These are phyloP conservation scores for Skeletonema marinoi DNA, from an alignment of 108 stramenopile genomes.

Conservation along the genomic window DNA sequence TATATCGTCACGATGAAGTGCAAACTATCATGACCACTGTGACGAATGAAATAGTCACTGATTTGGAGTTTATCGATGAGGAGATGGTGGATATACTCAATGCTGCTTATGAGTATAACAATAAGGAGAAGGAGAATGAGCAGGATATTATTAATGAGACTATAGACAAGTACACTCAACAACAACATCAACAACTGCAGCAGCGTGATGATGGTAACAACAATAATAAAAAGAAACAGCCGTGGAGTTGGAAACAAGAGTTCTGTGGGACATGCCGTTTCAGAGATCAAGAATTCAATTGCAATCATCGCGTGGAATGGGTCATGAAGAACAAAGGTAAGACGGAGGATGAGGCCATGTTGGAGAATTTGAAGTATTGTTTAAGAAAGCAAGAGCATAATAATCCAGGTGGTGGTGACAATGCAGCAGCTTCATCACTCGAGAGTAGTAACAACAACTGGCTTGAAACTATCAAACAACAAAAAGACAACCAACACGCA, in stretches of 20 bases:
- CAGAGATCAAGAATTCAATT: not conserved
- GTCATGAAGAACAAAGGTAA: not conserved
- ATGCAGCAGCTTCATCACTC: not conserved
- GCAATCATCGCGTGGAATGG: not conserved
- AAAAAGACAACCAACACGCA: not conserved
- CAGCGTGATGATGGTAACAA: not conserved
- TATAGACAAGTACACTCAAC: not conserved
- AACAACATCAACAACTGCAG: not conserved
- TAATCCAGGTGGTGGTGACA: too few species aligned
- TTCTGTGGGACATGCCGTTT: slow-evolving; percentile 4
- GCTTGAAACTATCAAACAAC: not conserved
- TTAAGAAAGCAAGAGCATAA: not conserved
- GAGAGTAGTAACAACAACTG: not conserved
- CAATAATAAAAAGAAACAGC: too few species aligned
- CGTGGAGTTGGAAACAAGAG: not conserved
- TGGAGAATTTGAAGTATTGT: not conserved
- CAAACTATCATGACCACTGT: slow-evolving; percentile 9
- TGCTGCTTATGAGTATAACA: slow-evolving; percentile 6
- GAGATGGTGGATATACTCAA: slow-evolving; percentile 1
- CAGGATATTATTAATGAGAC: not conserved
- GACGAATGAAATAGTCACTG: slow-evolving; percentile 5
- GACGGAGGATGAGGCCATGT: not conserved
- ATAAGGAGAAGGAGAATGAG: not conserved
- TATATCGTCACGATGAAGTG: slow-evolving; percentile 22
- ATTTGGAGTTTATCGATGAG: not conserved